Evolutionary conservation across 2,329 filamentous ascomycete species (phyloP), one percentile per base, ranked within the genome.

Genomic region (Nothopassalora personata): DNA sequence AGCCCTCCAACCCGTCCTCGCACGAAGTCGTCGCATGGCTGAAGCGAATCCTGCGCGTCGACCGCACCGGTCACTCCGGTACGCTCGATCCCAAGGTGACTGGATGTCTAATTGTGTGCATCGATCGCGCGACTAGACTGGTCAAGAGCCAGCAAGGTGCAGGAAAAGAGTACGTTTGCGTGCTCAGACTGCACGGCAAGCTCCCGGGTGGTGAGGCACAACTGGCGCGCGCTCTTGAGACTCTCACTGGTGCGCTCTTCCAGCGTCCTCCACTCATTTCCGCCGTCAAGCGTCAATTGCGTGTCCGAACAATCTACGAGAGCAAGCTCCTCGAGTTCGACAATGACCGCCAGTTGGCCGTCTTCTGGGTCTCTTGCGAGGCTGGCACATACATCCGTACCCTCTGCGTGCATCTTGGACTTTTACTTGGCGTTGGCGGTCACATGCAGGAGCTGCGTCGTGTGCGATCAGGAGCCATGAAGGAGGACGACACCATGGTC

Each of bases 11-110:
- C 81, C 93, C 93, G 56, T 97, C 92, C 67, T 94, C 89, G 72
- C 94, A 99, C 83, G 94, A 99, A 82, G 94, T 99, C 67, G 94
- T 99, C 73, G 93, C 94, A 67, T 99, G 94, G 94, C 89, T 97
- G 70, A 99, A 99, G 87, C 88, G 93, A 70, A 97, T 97, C 71
- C 83, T 99, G 58, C 90, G 90, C 73, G 87, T 89, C 64, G 93
- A 99, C 75, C 97, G 97, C 81, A 99, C 94, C 62, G 94, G 94
- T 68, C 94, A 99, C 84, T 96, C 91, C 69, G 94, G 94, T 75
- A 99, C 94, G 63, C 89, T 99, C 70, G 94, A 99, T 75, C 93
- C 93, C 73, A 97, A 97, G 80, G 94, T 99, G 72, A 99, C 92
- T 52, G 92, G 92, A 70, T 96, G 91, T 77, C 80, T 96, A 74